Evolutionary conservation across 2,329 filamentous ascomycete genomes (phyloP), one percentile per base, ranked within the genome.

Genomic region (Cytospora mali): DNA sequence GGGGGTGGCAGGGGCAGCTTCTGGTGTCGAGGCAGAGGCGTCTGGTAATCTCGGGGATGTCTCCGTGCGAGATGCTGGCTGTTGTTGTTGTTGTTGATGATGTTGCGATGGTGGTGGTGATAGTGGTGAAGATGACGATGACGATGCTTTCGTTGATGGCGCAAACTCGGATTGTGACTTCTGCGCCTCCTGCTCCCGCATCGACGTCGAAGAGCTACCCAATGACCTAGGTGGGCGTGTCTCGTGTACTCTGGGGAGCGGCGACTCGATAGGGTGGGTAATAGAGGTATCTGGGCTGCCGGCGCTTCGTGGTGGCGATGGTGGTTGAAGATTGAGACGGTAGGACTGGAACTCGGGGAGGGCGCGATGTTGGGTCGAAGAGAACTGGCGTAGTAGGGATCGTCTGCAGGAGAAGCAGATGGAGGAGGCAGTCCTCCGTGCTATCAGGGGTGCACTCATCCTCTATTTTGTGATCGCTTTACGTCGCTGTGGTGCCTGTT

Each of bases 111-210:
- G 10, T 33, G 53, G 16, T 23, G 53, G 14, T 29, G 60, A 18
- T 25, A 51, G 18, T n/a, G 58, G 29, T 10, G 25, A 65, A 53
- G 53, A 68, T 62, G 33, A 68, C 29, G 58, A 66, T 56, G 69
- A 59, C 35, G 70, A 28, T 55, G 75, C 66, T 28, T 76, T 68
- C 21, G 77, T 68, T 21, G 71, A 46, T n/a, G 18, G 52, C 21
- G 70, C 67, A 59, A 76, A 69, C 16, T 48, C 73, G 13, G 84
- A 77, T 70, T 86, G 87, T 35, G 86, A 78, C 72, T 86, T 88
- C 72, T 93, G 90, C 1, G 88, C 85, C 72, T 91, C 88, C 52
- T 76, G 74, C 73, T 93, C 89, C 28, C 81, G 76, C 25, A 88
- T 68, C 64, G 81, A 81, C 29, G 81, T 70, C n/a, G 74, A 76